Evolutionary conservation across 2,329 filamentous ascomycete genomes (phyloP), one percentile per base, ranked within the genome.

Genomic region (Coniochaeta sp.): DNA sequence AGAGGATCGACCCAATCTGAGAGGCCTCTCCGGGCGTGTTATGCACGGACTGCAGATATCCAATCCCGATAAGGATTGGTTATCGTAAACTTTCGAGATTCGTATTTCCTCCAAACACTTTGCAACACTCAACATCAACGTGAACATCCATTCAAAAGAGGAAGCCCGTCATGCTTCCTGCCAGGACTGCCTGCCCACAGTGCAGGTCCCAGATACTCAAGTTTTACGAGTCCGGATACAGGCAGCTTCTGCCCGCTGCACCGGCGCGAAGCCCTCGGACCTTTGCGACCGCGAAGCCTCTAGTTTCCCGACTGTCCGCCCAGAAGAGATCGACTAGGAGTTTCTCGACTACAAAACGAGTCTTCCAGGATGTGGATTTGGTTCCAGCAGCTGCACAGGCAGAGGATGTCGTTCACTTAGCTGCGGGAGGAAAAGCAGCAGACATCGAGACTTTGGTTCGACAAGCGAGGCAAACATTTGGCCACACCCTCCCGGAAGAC

Each of bases 401-500:
- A 10, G 45, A 31, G n/a, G 12, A 47, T 30, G 38, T 26, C 10
- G 20, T 42, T 10, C 18, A 26, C 18, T 6, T 42, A 6, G n/a
- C 38, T 14, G 38, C 20, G 3, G 45, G 16, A 14, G 45, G 26
- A 48, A 50, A 52, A 26, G 52, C 47, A 1, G 55, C 60, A 31
- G 72, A 79, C 5, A 72, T 81, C 51, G 86, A 89, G 63, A 72
- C 74, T 10, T 71, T 85, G 7, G 89, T 89, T 28, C 81, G 87
- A 52, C 76, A 82, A 58, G 86, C 89, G 31, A 82, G 86, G 60
- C 85, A 89, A 56, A 76, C 81, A 8, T 95, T 90, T 65, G 86
- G 90, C 55, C 85, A 94, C 61, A 84, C 78, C 0, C 68, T 96
- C 22, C 91, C 91, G 0, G 79, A 82, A 28, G 83, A 78, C 30